A percentile compares a stretch with the other conserved stretches of the same genome.
Evolutionary conservation across 2,329 filamentous ascomycete genomes (phyloP).

Genomic region (Sclerotinia spermophila): DNA sequence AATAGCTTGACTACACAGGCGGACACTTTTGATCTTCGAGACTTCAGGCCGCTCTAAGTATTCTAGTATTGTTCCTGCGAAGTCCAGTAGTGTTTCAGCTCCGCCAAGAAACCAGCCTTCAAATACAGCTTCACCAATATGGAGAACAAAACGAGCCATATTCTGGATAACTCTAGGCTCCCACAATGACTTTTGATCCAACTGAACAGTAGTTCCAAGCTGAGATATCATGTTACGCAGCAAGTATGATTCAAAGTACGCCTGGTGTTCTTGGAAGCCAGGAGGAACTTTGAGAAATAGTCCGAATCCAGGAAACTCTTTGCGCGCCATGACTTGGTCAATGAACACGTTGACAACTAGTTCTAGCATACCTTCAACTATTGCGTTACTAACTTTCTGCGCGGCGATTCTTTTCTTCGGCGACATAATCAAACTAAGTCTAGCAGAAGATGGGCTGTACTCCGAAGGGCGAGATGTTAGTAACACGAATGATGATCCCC

Average conservation of each 20-base stretch:
- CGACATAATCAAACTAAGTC: slow-evolving; percentile 60
- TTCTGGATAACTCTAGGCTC: slow-evolving; percentile 87
- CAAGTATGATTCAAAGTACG: slow-evolving; percentile 90
- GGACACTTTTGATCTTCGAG: slow-evolving; percentile 75
- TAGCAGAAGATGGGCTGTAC: slow-evolving; percentile 55
- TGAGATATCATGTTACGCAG: slow-evolving; percentile 71
- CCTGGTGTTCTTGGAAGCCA: slow-evolving; percentile 90
- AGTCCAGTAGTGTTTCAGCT: slow-evolving; percentile 77
- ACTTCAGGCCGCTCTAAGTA: slow-evolving; percentile 85
- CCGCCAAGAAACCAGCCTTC: slow-evolving; percentile 96
- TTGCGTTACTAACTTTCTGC: slow-evolving; percentile 58
- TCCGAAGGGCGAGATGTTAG: slow-evolving; percentile 67
- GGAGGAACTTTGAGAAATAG: slow-evolving; percentile 86
- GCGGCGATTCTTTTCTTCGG: slow-evolving; percentile 51
- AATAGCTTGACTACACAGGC: slow-evolving; percentile 85
- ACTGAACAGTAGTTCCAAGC: slow-evolving; percentile 65
- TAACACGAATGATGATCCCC: slow-evolving; percentile 88
- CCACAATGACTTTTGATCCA: slow-evolving; percentile 67
- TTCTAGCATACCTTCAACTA: slow-evolving; percentile 74
- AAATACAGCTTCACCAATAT: slow-evolving; percentile 86
- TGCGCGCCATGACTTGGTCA: slow-evolving; percentile 79
- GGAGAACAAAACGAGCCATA: slow-evolving; percentile 71
- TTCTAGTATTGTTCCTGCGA: slow-evolving; percentile 79
- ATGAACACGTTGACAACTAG: slow-evolving; percentile 76
- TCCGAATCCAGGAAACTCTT: slow-evolving; percentile 86